A percentile compares a stretch with the other conserved stretches of the same genome.
Conservation (phyloP, 331 rosid species). For the Arachis monticola region DNA sequence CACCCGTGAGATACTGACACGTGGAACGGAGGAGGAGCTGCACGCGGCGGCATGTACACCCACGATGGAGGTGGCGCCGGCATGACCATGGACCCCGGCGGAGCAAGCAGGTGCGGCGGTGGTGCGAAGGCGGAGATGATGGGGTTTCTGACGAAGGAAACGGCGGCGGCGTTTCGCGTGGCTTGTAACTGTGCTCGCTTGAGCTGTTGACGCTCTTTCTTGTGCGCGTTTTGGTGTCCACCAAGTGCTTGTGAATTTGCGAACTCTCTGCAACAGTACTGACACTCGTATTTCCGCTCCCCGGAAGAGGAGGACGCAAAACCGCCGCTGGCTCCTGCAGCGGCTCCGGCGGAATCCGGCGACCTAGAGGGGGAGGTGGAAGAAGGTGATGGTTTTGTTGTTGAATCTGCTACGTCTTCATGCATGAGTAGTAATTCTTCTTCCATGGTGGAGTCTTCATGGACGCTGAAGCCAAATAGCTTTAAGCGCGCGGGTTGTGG, state of each 20-base stretch:
- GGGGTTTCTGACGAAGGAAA: constrained; percentile 79
- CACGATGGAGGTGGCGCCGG: constrained; percentile 59
- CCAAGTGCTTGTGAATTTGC: constrained; percentile 99
- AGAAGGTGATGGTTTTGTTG: constrained; percentile 48
- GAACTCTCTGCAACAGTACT: constrained; percentile 90
- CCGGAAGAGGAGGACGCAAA: constrained; percentile 64
- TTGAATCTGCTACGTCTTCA: constrained; percentile 59
- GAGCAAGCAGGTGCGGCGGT: constrained; percentile 77
- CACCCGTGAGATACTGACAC: constrained; percentile 91
- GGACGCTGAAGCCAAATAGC: constrained; percentile 87
- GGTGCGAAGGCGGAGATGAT: constrained; percentile 93
- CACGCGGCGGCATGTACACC: constrained; percentile 75
- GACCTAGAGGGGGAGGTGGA: constrained; percentile 65
- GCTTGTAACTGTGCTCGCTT: constrained; percentile 95
- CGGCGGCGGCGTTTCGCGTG: constrained; percentile 84
- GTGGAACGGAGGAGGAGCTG: constrained; percentile 74
- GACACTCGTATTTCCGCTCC: constrained; percentile 94
- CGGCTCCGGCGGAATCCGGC: constrained; percentile 59
- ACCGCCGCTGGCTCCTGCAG: not conserved
- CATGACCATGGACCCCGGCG: constrained; percentile 58
- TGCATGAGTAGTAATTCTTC: constrained; percentile 35
- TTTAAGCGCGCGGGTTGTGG: constrained; percentile 59
- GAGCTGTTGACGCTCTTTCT: constrained; percentile 94
- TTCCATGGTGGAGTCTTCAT: constrained; percentile 49
- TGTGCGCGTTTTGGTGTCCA: constrained; percentile 99